Conservation (phyloP, 2,329 filamentous ascomycete genomes). For the Paraphoma sp. region DNA sequence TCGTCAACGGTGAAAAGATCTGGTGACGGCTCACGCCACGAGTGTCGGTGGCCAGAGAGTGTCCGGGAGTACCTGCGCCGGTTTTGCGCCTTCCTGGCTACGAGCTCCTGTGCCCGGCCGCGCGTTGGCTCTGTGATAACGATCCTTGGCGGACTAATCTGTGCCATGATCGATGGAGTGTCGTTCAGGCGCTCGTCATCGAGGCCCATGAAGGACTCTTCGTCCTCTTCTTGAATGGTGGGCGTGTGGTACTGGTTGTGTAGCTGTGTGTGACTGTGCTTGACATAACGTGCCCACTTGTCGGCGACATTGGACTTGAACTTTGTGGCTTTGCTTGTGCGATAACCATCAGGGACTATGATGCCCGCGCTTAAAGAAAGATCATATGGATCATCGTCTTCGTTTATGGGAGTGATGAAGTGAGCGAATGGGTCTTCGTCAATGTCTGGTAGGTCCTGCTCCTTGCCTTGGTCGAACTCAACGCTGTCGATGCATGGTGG, state of each 20-base stretch:
- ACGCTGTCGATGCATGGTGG: conserved; percentile 42
- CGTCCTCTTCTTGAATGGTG: conserved; percentile 39
- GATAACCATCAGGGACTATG: conserved; percentile 35
- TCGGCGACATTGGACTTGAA: conserved; percentile 48
- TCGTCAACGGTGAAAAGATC: conserved; percentile 53
- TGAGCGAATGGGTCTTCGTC: conserved; percentile 53
- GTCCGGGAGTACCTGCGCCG: conserved; percentile 44
- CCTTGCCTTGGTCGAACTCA: conserved; percentile 23
- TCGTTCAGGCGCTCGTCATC: conserved; percentile 44
- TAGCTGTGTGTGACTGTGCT: conserved; percentile 40
- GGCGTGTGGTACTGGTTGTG: conserved; percentile 42
- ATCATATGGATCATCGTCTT: conserved; percentile 50
- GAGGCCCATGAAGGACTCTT: conserved; percentile 46
- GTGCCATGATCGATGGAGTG: conserved; percentile 35
- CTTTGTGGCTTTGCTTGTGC: conserved; percentile 42
- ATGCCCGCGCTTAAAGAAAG: conserved; percentile 50
- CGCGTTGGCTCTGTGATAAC: conserved; percentile 41
- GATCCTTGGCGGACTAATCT: conserved; percentile 37
- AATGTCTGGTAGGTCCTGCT: conserved; percentile 45
- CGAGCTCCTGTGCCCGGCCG: conserved; percentile 46
- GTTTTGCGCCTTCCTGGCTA: conserved; percentile 35
- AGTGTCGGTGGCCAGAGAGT: conserved; percentile 49
- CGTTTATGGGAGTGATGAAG: conserved; percentile 50
- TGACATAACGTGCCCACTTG: conserved; percentile 51
- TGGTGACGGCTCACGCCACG: conserved; percentile 50